Evolutionary conservation across 2,329 filamentous ascomycete species (phyloP).

Genomic region (Paraconiothyrium sp.): DNA sequence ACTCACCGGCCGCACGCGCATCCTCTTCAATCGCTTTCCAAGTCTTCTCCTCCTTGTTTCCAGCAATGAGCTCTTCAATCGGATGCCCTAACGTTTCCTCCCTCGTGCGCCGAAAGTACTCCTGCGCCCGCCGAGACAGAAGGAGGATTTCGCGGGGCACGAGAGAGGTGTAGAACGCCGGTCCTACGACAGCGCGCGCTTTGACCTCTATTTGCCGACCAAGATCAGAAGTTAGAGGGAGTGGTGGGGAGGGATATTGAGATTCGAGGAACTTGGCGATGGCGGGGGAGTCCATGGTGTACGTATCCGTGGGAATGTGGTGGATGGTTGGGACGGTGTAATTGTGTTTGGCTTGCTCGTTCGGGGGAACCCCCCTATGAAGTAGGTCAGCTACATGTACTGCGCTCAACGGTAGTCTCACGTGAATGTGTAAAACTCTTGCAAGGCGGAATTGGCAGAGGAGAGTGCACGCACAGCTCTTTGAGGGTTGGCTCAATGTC

Average conservation of each 20-base stretch:
- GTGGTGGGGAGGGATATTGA: slow-evolving; percentile 49
- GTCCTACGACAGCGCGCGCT: slow-evolving; percentile 41
- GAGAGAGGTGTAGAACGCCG: slow-evolving; percentile 41
- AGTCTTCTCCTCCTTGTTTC: slow-evolving; percentile 36
- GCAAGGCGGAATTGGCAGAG: neutral
- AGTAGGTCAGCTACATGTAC: too few relatives aligned
- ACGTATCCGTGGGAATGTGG: slow-evolving; percentile 51
- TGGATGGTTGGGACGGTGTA: slow-evolving; percentile 57
- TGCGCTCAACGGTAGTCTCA: too few relatives aligned
- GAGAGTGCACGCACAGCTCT: slow-evolving; percentile 44
- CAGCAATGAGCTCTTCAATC: slow-evolving; percentile 49
- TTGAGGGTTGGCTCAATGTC: slow-evolving; percentile 56
- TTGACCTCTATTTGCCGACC: slow-evolving; percentile 46
- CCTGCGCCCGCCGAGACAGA: slow-evolving; percentile 48
- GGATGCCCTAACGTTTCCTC: slow-evolving; percentile 47
- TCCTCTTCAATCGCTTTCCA: slow-evolving; percentile 39
- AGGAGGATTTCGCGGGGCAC: slow-evolving; percentile 52
- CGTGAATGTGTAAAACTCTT: neutral
- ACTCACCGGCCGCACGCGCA: slow-evolving; percentile 40
- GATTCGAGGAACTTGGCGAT: slow-evolving; percentile 55
- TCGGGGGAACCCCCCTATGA: slow-evolving; percentile 34
- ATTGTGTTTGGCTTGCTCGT: slow-evolving; percentile 36
- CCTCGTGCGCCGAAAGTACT: slow-evolving; percentile 53
- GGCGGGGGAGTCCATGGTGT: slow-evolving; percentile 53
- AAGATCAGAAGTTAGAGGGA: slow-evolving; percentile 49